These are phyloP conservation scores for Penicillium decumbens DNA, from an alignment of 2,329 filamentous ascomycete species.

Conservation along the genomic window DNA sequence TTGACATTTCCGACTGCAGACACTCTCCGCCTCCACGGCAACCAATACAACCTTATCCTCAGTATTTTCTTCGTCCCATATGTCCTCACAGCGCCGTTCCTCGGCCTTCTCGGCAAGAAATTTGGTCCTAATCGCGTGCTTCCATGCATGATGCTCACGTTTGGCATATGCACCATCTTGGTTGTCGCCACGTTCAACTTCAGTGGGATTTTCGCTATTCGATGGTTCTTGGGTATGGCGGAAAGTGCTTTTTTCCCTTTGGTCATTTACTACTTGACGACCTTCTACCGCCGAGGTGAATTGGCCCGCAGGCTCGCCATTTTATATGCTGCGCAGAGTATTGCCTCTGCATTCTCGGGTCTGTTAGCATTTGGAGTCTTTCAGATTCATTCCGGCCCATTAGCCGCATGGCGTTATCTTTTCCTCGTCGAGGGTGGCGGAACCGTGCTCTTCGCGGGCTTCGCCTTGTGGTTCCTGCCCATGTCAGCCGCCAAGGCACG, in stretches of 20 bases:
- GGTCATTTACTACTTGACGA: conserved; percentile 28
- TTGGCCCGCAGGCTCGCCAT: conserved; percentile 27
- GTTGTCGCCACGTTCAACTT: conserved; percentile 24
- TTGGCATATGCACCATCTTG: conserved; percentile 23
- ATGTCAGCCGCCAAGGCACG: conserved; percentile 35
- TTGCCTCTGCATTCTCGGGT: conserved; percentile 30
- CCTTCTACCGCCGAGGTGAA: conserved; percentile 30
- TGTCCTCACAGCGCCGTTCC: conserved; percentile 26
- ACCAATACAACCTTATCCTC: conserved; percentile 27
- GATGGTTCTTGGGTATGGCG: conserved; percentile 29
- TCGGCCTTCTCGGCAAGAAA: conserved; percentile 28
- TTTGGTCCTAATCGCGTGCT: conserved; percentile 25
- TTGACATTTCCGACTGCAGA: conserved; percentile 13
- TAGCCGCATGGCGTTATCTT: conserved; percentile 44
- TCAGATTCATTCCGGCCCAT: conserved; percentile 30
- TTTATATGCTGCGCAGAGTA: conserved; percentile 29
- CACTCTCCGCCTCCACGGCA: conserved; percentile 20
- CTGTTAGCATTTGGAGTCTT: conserved; percentile 42
- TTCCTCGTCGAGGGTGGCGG: conserved; percentile 45
- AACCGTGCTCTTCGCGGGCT: conserved; percentile 38
- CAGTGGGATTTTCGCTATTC: conserved; percentile 23
- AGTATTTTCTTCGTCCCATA: conserved; percentile 29
- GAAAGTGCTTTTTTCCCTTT: conserved; percentile 30
- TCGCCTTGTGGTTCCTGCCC: conserved; percentile 41
- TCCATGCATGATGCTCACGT: conserved; percentile 27